Base-by-base conservation (phyloP, 306 rosid genomes). In the barrel medic (Medicago truncatula) region DNA sequence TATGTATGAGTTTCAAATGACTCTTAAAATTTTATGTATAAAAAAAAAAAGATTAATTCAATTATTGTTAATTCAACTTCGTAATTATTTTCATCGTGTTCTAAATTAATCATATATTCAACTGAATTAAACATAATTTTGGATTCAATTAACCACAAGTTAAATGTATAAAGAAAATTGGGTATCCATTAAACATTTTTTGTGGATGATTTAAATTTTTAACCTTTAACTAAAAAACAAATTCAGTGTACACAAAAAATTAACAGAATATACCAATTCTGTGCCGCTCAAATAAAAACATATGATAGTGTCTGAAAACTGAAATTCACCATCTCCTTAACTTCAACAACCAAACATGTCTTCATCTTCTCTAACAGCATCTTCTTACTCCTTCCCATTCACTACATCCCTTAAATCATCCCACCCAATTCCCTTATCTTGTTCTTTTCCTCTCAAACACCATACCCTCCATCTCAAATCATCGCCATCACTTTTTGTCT, bases 301-400 rank as follows among this genome's bases (percentile, higher is more conserved):
- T 3, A 65, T 44, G 50, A 50, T 14, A 12, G 6, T 38, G 75
- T 49, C 46, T 74, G 46, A 50, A 50, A 70, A 76, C 8, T 57
- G 36, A 14, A 63, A 10, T 28, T 21, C 54, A 17, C 9, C 47
- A 8, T 80, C 59, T 74, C 78, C 43, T 72, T 53, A 77, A n/a
- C 15, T 16, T 60, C 59, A 73, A 76, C 36, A 31, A 78, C 78
- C 28, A 34, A 78, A 78, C 67, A 85, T 84, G 85, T 83, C 89
- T 8, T 66, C 89, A 2, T 46, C 92, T 40, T 67, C 86, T 40
- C 40, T 83, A 7, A 56, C 73, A 20, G 68, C 91, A 34, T 63
- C 74, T 36, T 78, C 89, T n/a, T 8, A 80, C 59, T 67, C 75
- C 41, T 64, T 71, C 18, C 66, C 73, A 34, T 61, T 71, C 76